Evolutionary conservation across 352 stramenopile species (phyloP).

Genomic region (Pythium brachiatum): DNA sequence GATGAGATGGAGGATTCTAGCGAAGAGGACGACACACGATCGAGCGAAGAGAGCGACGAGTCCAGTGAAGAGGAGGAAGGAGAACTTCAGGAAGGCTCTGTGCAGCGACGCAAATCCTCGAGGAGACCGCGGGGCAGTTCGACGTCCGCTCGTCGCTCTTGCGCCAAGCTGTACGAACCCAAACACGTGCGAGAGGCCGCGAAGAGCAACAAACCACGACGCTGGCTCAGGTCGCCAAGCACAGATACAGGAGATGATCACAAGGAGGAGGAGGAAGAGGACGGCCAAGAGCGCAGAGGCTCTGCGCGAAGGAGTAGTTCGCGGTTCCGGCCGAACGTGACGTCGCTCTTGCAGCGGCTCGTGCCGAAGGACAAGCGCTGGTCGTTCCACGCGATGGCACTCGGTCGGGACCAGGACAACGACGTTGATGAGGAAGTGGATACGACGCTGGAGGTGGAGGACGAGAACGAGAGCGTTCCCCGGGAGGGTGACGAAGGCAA

Average conservation of each 20-base stretch:
- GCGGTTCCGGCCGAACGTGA: constrained; percentile 11
- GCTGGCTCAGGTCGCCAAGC: not conserved
- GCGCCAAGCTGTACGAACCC: not conserved
- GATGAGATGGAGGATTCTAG: not conserved
- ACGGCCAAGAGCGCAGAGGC: not conserved
- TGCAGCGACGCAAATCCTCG: not conserved
- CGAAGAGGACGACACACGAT: not conserved
- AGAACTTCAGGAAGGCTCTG: not conserved
- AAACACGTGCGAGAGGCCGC: not conserved
- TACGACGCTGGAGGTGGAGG: not conserved
- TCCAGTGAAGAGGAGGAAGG: not conserved
- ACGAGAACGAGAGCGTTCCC: not conserved
- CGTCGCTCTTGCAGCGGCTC: constrained; percentile 14
- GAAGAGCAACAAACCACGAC: not conserved
- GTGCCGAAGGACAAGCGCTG: constrained; percentile 8
- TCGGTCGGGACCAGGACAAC: not conserved
- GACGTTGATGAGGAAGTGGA: not conserved
- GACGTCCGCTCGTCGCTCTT: not conserved
- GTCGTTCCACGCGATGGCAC: not conserved
- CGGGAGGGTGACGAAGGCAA: not conserved
- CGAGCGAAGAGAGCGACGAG: not conserved
- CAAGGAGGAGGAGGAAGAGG: not conserved
- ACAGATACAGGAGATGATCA: not conserved
- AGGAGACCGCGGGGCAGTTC: not conserved
- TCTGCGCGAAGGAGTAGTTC: not conserved